These are phyloP conservation scores for Cutaneotrichosporon cyanovorans DNA, from an alignment of 1,284 basidiomycete genomes.

Conservation along the genomic window DNA sequence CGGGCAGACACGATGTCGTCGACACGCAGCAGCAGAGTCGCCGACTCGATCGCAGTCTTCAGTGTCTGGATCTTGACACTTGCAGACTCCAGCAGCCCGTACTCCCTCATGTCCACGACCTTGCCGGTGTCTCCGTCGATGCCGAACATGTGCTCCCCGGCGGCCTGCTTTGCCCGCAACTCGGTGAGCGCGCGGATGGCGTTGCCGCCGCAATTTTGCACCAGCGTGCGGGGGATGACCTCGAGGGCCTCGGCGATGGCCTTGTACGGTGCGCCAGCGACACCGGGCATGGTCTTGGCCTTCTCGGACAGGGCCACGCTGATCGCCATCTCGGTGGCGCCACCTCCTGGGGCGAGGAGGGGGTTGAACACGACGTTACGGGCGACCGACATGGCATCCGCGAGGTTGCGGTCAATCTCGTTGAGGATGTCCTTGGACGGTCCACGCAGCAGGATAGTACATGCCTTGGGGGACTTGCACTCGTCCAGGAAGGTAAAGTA, in stretches of 20 bases:
- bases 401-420: slow-evolving; percentile 95
- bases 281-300: slow-evolving; percentile 69
- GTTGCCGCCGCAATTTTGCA: slow-evolving; percentile 94
- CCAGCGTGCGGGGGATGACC: slow-evolving; percentile 89
- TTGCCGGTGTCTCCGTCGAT: slow-evolving; percentile 93
- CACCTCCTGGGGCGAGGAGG: slow-evolving; percentile 81
- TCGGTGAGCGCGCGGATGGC: slow-evolving; percentile 88
- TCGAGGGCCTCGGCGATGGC: slow-evolving; percentile 96
- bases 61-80: slow-evolving; percentile 97
- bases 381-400: slow-evolving; percentile 95
- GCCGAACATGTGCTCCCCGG: slow-evolving; percentile 82
- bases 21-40: slow-evolving; percentile 83
- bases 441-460: slow-evolving; percentile 95
- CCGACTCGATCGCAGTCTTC: slow-evolving; percentile 95
- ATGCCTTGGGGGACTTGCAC: slow-evolving; percentile 90
- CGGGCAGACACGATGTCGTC: slow-evolving; percentile 89
- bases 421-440: slow-evolving; percentile 97
- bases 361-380: slow-evolving; percentile 97
- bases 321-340: slow-evolving; percentile 97
- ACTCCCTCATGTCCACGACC: slow-evolving; percentile 88
- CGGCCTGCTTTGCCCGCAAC: slow-evolving; percentile 82
- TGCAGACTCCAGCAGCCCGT: slow-evolving; percentile 89
- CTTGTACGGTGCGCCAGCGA: slow-evolving; percentile 82
- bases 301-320: slow-evolving; percentile 79
- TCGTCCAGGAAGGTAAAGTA: slow-evolving; percentile 96